Base-by-base conservation (phyloP, 352 stramenopile species). In the Phytophthora megakarya region DNA sequence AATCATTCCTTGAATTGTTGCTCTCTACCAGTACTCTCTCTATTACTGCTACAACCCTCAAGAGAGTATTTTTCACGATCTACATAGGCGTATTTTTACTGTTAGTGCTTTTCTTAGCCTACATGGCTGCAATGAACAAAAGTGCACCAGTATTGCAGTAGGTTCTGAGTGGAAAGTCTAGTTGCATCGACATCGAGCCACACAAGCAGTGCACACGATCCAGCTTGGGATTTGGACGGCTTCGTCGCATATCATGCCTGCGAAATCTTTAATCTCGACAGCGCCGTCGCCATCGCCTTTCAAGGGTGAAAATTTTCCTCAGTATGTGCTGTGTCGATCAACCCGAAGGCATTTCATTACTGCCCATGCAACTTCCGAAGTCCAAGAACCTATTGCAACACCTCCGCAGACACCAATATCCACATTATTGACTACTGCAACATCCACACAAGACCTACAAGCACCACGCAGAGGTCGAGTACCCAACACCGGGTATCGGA, bases 301-400 rank as follows among this genome's bases (percentile, higher is more conserved):
- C 70, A 91, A 91, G 44, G 78, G 82, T 50, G 82, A 91, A 13
- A 75, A 50, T 5, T 88, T 89, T 46, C 82, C 80, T 12, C 61
- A 76, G 11, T 91, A 89, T 25, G 75, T 90, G 13, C 45, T 86
- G 16, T 70, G 60, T 30, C 78, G 76, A 1, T 54, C 71, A 21
- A 32, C 16, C 16, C 64, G 67, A 38, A 18, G 18, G n/a, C 56
- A 55, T 15, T 38, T 28, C 26, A 54, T 62, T 22, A n/a, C 33
- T 12, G n/a, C n/a, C 5, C 16, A 49, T 19, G 3, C 19, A 12
- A 39, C 18, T 38, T 26, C 15, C 33, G 28, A 53, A 18, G 37
- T 45, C 12, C 32, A 51, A 38, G 32, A 15, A 37, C 33, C 25
- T 39, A 42, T 28, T 44, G 5, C 33, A 13, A 57, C 23, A 2